Percentiles rank a stretch among this genome's conserved stretches.
These are phyloP conservation scores for Juncus effusus DNA, from an alignment of 176 grass and related monocot species.

Conservation along the genomic window DNA sequence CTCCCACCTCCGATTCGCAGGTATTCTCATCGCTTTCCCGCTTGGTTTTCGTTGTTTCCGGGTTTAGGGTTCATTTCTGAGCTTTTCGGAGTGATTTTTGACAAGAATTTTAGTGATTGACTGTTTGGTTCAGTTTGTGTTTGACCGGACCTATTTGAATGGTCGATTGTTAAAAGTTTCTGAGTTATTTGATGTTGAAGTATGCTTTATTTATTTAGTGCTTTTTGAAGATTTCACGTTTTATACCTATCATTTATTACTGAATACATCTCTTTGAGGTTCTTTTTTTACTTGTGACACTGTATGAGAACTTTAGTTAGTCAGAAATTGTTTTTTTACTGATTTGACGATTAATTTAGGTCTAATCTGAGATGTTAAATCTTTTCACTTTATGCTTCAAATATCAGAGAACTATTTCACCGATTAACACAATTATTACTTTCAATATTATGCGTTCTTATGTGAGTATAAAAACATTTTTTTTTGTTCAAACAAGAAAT, in stretches of 20 bases:
- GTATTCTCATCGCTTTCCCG: slow-evolving; percentile 17
- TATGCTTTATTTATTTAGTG: too few relatives aligned
- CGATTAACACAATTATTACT: too few relatives aligned
- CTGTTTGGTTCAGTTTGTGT: not conserved
- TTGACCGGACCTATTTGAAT: too few relatives aligned
- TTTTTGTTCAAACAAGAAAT: not conserved
- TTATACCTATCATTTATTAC: not conserved
- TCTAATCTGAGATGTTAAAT: not conserved
- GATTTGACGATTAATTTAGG: too few relatives aligned
- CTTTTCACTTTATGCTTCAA: slow-evolving; percentile 12
- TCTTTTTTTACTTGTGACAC: not conserved
- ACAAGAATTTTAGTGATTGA: not conserved
- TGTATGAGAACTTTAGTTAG: not conserved
- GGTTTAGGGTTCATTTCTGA: too few relatives aligned
- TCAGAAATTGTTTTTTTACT: not conserved
- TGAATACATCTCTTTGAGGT: not conserved
- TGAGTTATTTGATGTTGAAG: too few relatives aligned
- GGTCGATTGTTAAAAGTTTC: too few relatives aligned
- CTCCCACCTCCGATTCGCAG: not conserved
- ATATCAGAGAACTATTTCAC: too few relatives aligned
- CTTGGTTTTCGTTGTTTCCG: slow-evolving; percentile 5
- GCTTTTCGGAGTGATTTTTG: not conserved
- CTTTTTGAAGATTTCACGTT: not conserved
- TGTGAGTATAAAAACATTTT: too few relatives aligned
- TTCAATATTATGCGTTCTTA: too few relatives aligned